A percentile compares a stretch with the other conserved stretches of the same genome.
phyloP scores from a whole-genome alignment of 2,329 filamentous ascomycete species.

The Aspergillus terreus region DNA sequence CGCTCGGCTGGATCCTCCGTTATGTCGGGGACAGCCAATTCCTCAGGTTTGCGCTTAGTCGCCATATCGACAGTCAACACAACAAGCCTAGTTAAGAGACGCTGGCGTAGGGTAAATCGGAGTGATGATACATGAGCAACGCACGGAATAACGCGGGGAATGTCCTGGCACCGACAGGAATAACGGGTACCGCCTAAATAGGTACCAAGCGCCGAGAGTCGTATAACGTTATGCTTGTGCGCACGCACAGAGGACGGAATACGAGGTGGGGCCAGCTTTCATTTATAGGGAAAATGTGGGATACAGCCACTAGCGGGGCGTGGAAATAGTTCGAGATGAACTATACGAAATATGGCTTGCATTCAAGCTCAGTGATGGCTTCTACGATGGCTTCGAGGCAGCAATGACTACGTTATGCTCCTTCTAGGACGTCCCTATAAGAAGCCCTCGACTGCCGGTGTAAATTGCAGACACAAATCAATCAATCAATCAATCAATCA shows the following conservation, averaged over 20 bases:
- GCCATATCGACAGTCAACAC: conserved; percentile 1
- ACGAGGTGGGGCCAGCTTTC: not conserved
- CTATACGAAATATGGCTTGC: not conserved
- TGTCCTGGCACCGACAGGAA: not conserved
- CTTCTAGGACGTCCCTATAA: no score
- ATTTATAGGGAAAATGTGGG: not conserved
- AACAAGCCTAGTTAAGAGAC: not conserved
- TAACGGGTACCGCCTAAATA: not conserved
- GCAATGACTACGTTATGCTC: no score
- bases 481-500: no score
- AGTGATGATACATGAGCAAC: not conserved
- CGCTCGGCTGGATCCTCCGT: conserved; percentile 49
- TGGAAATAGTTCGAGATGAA: not conserved
- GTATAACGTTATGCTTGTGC: not conserved
- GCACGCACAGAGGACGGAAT: not conserved
- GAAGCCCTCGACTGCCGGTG: no score
- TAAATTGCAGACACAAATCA: no score
- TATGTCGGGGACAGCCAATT: conserved; percentile 9
- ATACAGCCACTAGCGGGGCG: not conserved
- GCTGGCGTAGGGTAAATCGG: not conserved
- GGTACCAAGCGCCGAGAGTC: not conserved
- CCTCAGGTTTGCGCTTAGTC: conserved; percentile 2
- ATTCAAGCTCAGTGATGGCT: no score
- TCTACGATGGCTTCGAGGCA: no score
- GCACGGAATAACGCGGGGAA: not conserved